Base-by-base conservation (phyloP, 1,284 basidiomycete genomes). In the Boletellus dicymbophilus region DNA sequence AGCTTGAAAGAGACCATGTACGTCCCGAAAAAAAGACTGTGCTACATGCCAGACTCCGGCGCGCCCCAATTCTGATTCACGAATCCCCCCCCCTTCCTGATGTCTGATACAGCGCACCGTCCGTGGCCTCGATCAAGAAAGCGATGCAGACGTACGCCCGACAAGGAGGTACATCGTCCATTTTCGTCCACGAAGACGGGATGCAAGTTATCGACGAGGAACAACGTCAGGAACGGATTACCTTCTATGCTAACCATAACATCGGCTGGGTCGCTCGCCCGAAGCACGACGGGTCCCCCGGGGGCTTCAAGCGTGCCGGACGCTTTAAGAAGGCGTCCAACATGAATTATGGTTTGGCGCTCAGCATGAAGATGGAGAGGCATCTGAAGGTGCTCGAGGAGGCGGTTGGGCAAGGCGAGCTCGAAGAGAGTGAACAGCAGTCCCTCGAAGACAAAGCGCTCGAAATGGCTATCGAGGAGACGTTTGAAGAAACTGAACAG, bases 301-400 rank as follows among this genome's bases (percentile, higher is more conserved):
- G 28, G 20, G 90, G 89, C 0, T 93, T 84, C 75, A 77, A 84
- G 48, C 87, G 92, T 44, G 86, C 88, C 2, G 92, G 92, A 46
- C 82, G 90, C 18, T 94, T 93, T 81, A 93, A 94, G 77, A 94
- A 94, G 68, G 90, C 89, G 0, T 86, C 84, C 5, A 94, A 95
- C 69, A 91, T 94, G 87, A 95, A 95, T 69, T 93, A 90, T 66
- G 90, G 81, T 1, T 77, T 90, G 20, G 73, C 75, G 34, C 74
- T 93, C 11, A 89, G 85, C 46, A 78, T 89, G 57, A 90, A 94
- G 43, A 11, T 90, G 59, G 91, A 95, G 69, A 81, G 82, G 63
- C 81, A 90, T 58, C 79, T 93, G 44, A 62, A 71, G 20, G 68
- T 58, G 12, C 71, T 86, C 22, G 78, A 83, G 49, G 74, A 73